phyloP scores from a whole-genome alignment of 176 grass and related monocot species.

The Tillandsia leiboldiana region DNA sequence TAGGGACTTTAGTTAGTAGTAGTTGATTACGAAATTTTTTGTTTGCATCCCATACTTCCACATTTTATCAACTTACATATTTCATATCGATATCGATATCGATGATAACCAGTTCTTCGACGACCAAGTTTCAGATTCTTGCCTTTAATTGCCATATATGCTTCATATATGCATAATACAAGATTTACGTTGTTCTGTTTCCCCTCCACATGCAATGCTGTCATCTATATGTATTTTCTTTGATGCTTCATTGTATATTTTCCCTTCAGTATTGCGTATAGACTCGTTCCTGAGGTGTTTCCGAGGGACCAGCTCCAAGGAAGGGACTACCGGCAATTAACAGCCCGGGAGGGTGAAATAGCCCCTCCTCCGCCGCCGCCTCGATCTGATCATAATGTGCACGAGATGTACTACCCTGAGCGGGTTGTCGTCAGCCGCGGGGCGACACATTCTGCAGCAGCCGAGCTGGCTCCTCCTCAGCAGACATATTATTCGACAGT shows the following conservation, averaged over 20 bases:
- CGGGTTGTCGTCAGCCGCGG: not conserved
- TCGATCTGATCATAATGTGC: conserved; percentile 16
- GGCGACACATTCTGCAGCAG: not conserved
- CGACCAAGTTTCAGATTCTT: too few species aligned
- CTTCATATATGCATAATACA: not conserved
- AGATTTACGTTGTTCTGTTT: too few species aligned
- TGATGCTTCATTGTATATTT: conserved; percentile 7
- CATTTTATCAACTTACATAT: not conserved
- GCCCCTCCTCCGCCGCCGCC: not conserved
- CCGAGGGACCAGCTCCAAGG: conserved; percentile 16
- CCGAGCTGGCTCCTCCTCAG: conserved; percentile 4
- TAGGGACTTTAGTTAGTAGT: too few species aligned
- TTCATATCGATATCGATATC: too few species aligned
- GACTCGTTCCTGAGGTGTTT: conserved; percentile 18
- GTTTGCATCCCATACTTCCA: not conserved
- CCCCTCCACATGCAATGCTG: too few species aligned
- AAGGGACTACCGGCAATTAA: conserved; percentile 29
- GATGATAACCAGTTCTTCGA: too few species aligned
- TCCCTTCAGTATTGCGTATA: conserved; percentile 34
- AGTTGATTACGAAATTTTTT: not conserved
- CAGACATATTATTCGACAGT: conserved; percentile 3
- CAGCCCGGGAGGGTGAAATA: conserved; percentile 6
- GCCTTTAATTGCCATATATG: not conserved
- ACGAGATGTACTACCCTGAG: conserved; percentile 15
- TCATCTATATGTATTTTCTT: too few species aligned